phyloP scores from a whole-genome alignment of 2,329 filamentous ascomycete genomes.

The Arachnomyces sp. region DNA sequence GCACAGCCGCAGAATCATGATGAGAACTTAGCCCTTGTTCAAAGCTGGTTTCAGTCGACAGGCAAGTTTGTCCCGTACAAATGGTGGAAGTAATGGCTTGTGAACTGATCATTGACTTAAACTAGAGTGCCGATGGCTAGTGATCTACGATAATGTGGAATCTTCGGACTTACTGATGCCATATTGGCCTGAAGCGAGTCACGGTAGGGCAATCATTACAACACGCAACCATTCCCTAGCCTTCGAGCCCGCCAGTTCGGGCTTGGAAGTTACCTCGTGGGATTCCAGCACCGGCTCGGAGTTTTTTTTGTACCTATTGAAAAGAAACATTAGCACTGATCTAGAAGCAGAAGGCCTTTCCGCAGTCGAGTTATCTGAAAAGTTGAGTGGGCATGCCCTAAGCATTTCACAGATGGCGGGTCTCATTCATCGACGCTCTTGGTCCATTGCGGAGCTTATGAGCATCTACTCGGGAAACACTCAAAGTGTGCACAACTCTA shows the following conservation, averaged over 20 bases:
- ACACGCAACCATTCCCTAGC: constrained; percentile 11
- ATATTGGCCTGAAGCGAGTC: constrained; percentile 8
- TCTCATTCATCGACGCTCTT: constrained; percentile 1
- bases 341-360: neutral
- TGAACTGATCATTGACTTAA: no score
- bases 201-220: constrained; percentile 9
- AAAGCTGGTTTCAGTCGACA: neutral
- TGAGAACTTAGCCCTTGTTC: neutral
- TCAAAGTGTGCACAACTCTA: neutral
- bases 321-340: neutral
- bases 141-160: constrained; percentile 12
- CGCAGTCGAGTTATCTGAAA: neutral
- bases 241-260: constrained; percentile 5
- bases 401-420: constrained; percentile 1
- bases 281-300: constrained; percentile 6
- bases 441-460: neutral
- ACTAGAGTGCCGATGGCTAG: constrained; percentile 8
- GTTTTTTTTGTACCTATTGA: constrained; percentile 1
- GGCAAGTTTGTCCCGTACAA: no score
- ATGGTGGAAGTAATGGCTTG: no score
- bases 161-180: constrained; percentile 2
- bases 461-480: neutral
- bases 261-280: constrained; percentile 8
- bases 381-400: constrained; percentile 1
- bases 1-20: neutral